phyloP scores from a whole-genome alignment of 169 alveolate genomes.

The Eimeria praecox region DNA sequence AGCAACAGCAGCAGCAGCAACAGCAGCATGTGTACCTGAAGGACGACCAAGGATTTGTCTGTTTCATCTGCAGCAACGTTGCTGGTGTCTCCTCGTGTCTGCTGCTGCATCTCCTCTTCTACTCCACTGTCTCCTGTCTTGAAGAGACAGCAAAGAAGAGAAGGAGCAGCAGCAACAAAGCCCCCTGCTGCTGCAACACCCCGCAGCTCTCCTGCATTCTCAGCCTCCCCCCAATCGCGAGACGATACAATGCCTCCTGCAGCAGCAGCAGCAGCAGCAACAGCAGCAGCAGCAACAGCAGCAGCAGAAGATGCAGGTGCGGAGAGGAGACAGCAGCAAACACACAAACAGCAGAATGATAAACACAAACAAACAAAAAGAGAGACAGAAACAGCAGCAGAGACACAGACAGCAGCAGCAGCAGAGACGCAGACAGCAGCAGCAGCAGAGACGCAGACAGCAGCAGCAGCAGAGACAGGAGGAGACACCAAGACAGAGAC shows the following conservation, averaged over 20 bases:
- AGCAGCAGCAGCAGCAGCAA: conserved; percentile 57
- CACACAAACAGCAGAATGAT: no score
- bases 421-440: no score
- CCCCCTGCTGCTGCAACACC: neutral
- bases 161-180: conserved; percentile 1
- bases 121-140: neutral
- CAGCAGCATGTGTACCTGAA: conserved; percentile 25
- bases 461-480: no score
- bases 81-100: neutral
- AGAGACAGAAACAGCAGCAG: no score
- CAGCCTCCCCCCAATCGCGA: conserved; percentile 22
- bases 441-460: no score
- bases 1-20: neutral
- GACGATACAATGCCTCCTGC: conserved; percentile 9
- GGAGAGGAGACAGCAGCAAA: no score
- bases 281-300: conserved; percentile 51
- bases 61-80: neutral
- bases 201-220: neutral
- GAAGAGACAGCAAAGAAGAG: neutral
- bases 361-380: no score
- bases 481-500: no score
- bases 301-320: no score
- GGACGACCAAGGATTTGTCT: conserved; percentile 5
- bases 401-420: no score
- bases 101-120: neutral